A percentile compares a stretch with the other conserved stretches of the same genome.
phyloP scores from a whole-genome alignment of 306 rosid genomes.

The Malus asiatica region DNA sequence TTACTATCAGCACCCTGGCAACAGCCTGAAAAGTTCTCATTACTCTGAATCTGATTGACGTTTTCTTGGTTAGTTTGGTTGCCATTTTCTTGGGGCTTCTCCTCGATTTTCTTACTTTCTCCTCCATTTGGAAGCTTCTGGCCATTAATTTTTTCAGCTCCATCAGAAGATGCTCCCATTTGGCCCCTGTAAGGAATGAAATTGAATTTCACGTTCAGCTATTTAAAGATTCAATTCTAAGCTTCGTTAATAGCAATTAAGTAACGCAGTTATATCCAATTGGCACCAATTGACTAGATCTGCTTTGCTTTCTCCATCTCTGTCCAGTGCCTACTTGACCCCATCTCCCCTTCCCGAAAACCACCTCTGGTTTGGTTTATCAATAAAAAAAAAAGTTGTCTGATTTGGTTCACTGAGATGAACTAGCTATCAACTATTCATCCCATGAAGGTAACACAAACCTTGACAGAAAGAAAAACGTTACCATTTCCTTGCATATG shows the following conservation, averaged over 20 bases:
- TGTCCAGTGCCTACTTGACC: neutral
- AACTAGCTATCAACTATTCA: neutral
- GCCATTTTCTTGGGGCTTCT: constrained; percentile 17
- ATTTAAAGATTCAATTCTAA: neutral
- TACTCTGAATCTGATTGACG: neutral
- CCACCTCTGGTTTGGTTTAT: neutral
- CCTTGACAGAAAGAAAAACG: neutral
- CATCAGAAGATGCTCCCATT: constrained; percentile 35
- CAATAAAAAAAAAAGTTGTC: neutral
- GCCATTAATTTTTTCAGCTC: constrained; percentile 16
- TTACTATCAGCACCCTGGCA: constrained; percentile 53
- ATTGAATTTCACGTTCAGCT: neutral
- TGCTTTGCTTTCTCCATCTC: too few species aligned
- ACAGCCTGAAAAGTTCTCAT: constrained; percentile 34
- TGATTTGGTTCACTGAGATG: neutral
- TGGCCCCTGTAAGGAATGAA: constrained; percentile 35
- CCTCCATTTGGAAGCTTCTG: constrained; percentile 29
- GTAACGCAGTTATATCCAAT: neutral
- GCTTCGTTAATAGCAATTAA: neutral
- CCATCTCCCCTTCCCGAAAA: neutral
- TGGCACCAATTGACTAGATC: neutral
- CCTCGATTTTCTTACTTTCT: constrained; percentile 16
- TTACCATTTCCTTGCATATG: neutral
- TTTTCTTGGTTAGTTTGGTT: neutral
- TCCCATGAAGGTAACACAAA: neutral